Conservation (phyloP, 345 rosid genomes). For the Eucalyptus polyanthemos region DNA sequence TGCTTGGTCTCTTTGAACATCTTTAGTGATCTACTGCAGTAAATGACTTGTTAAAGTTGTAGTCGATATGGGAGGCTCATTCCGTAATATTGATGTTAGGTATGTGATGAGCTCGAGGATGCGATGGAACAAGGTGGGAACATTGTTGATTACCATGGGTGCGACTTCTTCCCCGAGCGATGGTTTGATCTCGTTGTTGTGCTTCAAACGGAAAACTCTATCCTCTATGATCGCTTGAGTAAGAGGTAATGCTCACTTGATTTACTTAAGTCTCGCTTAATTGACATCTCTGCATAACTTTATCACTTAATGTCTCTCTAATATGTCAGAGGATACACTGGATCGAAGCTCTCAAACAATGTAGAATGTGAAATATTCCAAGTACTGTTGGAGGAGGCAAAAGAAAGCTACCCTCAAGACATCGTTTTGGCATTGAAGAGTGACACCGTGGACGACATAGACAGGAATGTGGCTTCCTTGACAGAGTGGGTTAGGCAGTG, state of each 20-base stretch:
- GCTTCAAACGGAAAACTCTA: conserved; percentile 68
- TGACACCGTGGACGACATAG: conserved; percentile 56
- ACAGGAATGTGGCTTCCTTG: conserved; percentile 36
- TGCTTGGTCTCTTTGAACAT: background rate
- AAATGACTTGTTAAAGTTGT: background rate
- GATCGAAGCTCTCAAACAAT: conserved; percentile 66
- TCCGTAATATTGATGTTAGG: conserved; percentile 20
- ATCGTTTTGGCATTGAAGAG: conserved; percentile 50
- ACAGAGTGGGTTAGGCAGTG: conserved; percentile 54
- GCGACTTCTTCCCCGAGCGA: conserved; percentile 77
- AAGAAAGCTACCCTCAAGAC: conserved; percentile 55
- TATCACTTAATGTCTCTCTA: background rate
- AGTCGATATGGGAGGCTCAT: background rate
- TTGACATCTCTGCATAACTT: background rate
- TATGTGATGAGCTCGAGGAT: conserved; percentile 89
- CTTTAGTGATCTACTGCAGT: background rate
- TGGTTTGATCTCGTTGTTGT: conserved; percentile 88
- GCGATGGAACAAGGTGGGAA: conserved; percentile 73
- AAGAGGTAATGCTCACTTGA: conserved; percentile 33
- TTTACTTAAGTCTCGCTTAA: background rate
- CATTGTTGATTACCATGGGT: conserved; percentile 86
- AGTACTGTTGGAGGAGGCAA: conserved; percentile 76
- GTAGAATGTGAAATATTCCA: conserved; percentile 76
- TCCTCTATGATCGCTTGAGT: conserved; percentile 67
- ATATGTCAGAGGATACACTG: conserved; percentile 49